Percentiles rank a stretch among this genome's conserved stretches.
Evolutionary conservation across 805 yeast species (phyloP).

Genomic region (Saccharomycopsis sp.): DNA sequence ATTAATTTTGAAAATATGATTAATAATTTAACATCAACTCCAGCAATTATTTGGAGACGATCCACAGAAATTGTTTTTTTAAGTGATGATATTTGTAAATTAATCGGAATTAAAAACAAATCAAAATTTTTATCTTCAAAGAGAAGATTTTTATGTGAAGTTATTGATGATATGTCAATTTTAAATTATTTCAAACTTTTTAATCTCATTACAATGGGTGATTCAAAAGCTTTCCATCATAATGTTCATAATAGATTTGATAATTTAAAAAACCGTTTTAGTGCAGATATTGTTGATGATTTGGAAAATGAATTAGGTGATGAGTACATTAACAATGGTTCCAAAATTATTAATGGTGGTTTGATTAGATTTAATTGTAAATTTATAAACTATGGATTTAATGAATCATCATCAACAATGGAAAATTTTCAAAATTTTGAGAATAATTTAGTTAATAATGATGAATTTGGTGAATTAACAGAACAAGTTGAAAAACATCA

Average conservation of each 20-base stretch:
- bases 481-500: conserved; percentile 18
- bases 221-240: conserved; percentile 5
- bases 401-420: neutral
- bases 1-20: conserved; percentile 32
- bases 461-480: too few relatives aligned
- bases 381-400: conserved; percentile 14
- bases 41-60: conserved; percentile 77
- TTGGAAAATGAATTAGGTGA: conserved; percentile 19
- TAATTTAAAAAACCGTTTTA: conserved; percentile 4
- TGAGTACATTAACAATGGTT: conserved; percentile 19
- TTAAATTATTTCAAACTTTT: conserved; percentile 63
- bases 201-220: conserved; percentile 52
- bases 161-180: conserved; percentile 73
- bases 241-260: conserved; percentile 25
- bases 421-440: conserved; percentile 13
- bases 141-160: conserved; percentile 62
- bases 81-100: conserved; percentile 60
- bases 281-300: conserved; percentile 6
- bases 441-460: neutral
- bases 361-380: conserved; percentile 17
- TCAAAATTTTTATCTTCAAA: conserved; percentile 9
- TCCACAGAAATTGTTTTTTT: conserved; percentile 79
- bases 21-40: conserved; percentile 51
- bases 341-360: conserved; percentile 10
- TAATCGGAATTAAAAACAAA: conserved; percentile 38